These are phyloP conservation scores for Hymenoscyphus linearis DNA, from an alignment of 2,329 filamentous ascomycete genomes.

Conservation along the genomic window DNA sequence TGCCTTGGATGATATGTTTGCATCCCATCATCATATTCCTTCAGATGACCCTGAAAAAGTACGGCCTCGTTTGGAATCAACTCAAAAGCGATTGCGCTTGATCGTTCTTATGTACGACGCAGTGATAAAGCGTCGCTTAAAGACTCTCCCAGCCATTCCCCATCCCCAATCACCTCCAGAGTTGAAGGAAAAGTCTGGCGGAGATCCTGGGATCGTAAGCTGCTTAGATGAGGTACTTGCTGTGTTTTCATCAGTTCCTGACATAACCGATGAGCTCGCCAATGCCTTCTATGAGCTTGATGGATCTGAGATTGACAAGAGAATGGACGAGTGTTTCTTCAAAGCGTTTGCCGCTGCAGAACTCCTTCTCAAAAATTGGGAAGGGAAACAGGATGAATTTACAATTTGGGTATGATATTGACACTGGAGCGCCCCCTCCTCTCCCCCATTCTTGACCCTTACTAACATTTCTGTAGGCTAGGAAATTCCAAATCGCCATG, in stretches of 20 bases:
- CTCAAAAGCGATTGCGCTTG: constrained; percentile 61
- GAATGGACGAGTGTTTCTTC: constrained; percentile 54
- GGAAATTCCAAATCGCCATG: constrained; percentile 28
- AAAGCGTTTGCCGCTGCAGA: constrained; percentile 53
- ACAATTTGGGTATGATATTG: constrained; percentile 55
- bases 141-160: constrained; percentile 46
- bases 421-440: not conserved
- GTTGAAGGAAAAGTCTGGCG: constrained; percentile 13
- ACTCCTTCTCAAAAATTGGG: constrained; percentile 55
- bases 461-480: constrained; percentile 19
- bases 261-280: constrained; percentile 65
- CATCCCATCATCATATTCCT: constrained; percentile 55
- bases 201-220: constrained; percentile 21
- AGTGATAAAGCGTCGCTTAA: constrained; percentile 63
- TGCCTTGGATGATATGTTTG: constrained; percentile 65
- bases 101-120: constrained; percentile 65
- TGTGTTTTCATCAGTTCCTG: constrained; percentile 55
- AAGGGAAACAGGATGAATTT: constrained; percentile 67
- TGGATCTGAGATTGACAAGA: constrained; percentile 49
- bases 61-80: constrained; percentile 58
- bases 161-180: constrained; percentile 33
- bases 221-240: constrained; percentile 53
- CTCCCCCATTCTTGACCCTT: not conserved
- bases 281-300: constrained; percentile 68
- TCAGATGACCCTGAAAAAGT: constrained; percentile 58